phyloP scores from a whole-genome alignment of 2,329 filamentous ascomycete species.

The Colletotrichum godetiae region DNA sequence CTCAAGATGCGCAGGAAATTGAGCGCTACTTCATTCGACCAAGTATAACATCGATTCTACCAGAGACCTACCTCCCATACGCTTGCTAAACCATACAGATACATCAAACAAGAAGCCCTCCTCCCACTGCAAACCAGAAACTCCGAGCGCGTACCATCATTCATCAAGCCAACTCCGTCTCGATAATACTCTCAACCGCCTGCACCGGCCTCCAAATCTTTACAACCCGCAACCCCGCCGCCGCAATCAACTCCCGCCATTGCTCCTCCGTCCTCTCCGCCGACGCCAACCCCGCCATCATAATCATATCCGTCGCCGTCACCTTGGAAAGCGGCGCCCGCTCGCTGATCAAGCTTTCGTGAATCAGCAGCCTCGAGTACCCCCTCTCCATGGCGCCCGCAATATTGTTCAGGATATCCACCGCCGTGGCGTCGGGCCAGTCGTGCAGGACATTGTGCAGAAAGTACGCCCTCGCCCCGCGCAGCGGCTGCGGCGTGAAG shows the following conservation, averaged over 20 bases:
- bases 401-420: conserved; percentile 34
- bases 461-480: conserved; percentile 48
- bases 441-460: conserved; percentile 41
- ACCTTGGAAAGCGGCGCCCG: conserved; percentile 43
- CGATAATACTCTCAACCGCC: conserved; percentile 44
- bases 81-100: not conserved
- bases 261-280: conserved; percentile 47
- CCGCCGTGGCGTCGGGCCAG: conserved; percentile 38
- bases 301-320: conserved; percentile 47
- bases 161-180: conserved; percentile 39
- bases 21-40: not conserved
- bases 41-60: not conserved
- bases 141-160: too few species aligned
- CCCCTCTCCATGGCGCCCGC: conserved; percentile 39
- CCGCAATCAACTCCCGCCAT: conserved; percentile 42
- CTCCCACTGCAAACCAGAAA: not conserved
- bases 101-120: not conserved
- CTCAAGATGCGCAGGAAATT: not conserved
- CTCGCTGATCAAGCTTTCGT: conserved; percentile 48
- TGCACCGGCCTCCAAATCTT: conserved; percentile 45
- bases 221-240: conserved; percentile 41
- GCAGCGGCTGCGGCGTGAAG: conserved; percentile 52
- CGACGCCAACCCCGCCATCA: conserved; percentile 46
- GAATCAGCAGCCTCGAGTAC: conserved; percentile 50
- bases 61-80: not conserved